These are phyloP conservation scores for Xylariaceae sp. DNA, from an alignment of 2,329 filamentous ascomycete genomes.

Conservation along the genomic window DNA sequence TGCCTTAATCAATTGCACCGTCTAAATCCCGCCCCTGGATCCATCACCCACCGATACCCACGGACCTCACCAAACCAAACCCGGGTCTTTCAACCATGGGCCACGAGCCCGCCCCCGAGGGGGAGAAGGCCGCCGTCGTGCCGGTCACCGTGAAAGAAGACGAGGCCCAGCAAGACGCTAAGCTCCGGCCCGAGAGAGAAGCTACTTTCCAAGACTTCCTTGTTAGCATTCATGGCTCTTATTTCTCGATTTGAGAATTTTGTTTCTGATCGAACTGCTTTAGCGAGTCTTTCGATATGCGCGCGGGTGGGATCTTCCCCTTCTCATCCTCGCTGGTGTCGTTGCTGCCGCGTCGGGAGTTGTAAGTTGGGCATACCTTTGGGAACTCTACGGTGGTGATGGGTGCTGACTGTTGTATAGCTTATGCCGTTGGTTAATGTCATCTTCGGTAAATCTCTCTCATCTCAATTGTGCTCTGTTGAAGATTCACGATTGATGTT, in stretches of 20 bases:
- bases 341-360: conserved; percentile 49
- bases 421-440: conserved; percentile 57
- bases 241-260: too few species aligned
- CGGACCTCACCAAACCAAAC: too few species aligned
- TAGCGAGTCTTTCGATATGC: conserved; percentile 51
- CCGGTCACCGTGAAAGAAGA: conserved; percentile 24
- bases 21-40: too few species aligned
- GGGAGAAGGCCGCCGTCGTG: conserved; percentile 6
- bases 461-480: not conserved
- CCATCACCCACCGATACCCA: too few species aligned
- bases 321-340: conserved; percentile 43
- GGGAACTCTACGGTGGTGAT: not conserved
- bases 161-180: conserved; percentile 31
- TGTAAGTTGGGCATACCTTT: conserved; percentile 31
- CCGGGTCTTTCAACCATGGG: too few species aligned
- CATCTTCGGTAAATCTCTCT: conserved; percentile 43
- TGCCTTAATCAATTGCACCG: too few species aligned
- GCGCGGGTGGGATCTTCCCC: conserved; percentile 45
- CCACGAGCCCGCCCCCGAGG: not conserved
- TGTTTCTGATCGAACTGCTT: conserved; percentile 11
- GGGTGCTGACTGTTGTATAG: conserved; percentile 22
- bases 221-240: conserved; percentile 20
- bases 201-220: conserved; percentile 43
- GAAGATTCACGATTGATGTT: conserved; percentile 9
- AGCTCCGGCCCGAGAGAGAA: conserved; percentile 41